Percentiles rank a stretch among this genome's conserved stretches.
phyloP scores from a whole-genome alignment of 805 yeast species.

The Ogataea trehalophila region DNA sequence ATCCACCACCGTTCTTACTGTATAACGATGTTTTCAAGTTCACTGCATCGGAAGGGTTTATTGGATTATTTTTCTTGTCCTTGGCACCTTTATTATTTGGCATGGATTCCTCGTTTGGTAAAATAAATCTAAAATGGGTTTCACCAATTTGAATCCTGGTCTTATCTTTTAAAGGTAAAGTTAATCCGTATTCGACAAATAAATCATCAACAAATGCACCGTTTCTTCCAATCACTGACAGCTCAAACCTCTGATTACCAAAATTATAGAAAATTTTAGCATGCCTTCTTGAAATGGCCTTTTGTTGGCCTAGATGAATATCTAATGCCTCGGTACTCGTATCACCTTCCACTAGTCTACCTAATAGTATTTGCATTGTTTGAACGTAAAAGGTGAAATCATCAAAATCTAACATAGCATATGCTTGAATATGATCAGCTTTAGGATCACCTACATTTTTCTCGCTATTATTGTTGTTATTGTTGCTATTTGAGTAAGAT shows the following conservation, averaged over 20 bases:
- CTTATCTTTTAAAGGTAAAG: conserved; percentile 80
- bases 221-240: conserved; percentile 87
- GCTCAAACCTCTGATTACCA: conserved; percentile 91
- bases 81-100: conserved; percentile 17
- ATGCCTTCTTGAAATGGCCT: conserved; percentile 90
- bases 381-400: conserved; percentile 93
- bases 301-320: conserved; percentile 87
- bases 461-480: conserved; percentile 14
- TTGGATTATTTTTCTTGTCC: conserved; percentile 27
- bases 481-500: conserved; percentile 7
- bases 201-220: conserved; percentile 95
- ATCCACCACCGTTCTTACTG: conserved; percentile 16
- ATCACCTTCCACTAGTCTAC: conserved; percentile 79
- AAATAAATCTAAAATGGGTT: conserved; percentile 78
- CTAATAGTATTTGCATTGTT: conserved; percentile 88
- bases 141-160: conserved; percentile 91
- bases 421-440: conserved; percentile 43
- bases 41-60: conserved; percentile 60
- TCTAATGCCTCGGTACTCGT: conserved; percentile 58
- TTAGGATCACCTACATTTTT: conserved; percentile 1
- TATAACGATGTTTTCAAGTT: conserved; percentile 49
- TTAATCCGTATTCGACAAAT: conserved; percentile 85
- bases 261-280: conserved; percentile 96
- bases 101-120: conserved; percentile 60
- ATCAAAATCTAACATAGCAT: conserved; percentile 84